These are phyloP conservation scores for Penicillium odoratum DNA, from an alignment of 495 filamentous ascomycete genomes.

Conservation along the genomic window DNA sequence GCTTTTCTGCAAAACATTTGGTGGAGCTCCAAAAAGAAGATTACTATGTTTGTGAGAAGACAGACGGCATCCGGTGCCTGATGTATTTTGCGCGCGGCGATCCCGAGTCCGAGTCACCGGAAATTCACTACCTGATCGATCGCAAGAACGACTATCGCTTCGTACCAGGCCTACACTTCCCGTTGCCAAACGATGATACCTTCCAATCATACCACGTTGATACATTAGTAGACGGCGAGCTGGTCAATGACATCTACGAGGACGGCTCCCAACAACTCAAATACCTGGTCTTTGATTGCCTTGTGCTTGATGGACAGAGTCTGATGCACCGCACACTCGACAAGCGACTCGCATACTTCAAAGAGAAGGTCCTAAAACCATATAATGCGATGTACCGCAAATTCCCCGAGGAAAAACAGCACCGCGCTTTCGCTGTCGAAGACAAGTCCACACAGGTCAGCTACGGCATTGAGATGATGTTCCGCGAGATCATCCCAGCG, in stretches of 20 bases:
- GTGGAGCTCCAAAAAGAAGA: conserved; percentile 74
- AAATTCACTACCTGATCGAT: conserved; percentile 85
- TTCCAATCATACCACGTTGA: conserved; percentile 67
- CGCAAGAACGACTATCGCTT: conserved; percentile 95
- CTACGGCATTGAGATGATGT: conserved; percentile 90
- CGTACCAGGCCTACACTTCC: conserved; percentile 78
- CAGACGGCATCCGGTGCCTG: conserved; percentile 91
- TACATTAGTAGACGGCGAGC: conserved; percentile 89
- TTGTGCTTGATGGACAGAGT: conserved; percentile 74
- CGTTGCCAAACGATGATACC: conserved; percentile 57
- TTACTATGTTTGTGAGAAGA: conserved; percentile 98
- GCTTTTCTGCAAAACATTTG: conserved; percentile 77
- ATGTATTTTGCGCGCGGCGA: conserved; percentile 74
- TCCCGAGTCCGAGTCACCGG: conserved; percentile 45
- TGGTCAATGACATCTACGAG: conserved; percentile 73
- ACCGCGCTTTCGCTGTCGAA: conserved; percentile 76
- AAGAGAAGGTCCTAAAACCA: conserved; percentile 73
- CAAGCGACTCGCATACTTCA: conserved; percentile 85
- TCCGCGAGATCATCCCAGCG: conserved; percentile 75
- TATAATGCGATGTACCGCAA: conserved; percentile 69
- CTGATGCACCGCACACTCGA: conserved; percentile 79
- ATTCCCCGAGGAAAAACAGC: conserved; percentile 66
- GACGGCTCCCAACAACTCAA: conserved; percentile 66
- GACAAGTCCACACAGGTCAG: conserved; percentile 84
- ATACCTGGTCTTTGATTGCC: conserved; percentile 90